Evolutionary conservation across 768 basidiomycete genomes (phyloP).

Genomic region (Lactarius sp.): DNA sequence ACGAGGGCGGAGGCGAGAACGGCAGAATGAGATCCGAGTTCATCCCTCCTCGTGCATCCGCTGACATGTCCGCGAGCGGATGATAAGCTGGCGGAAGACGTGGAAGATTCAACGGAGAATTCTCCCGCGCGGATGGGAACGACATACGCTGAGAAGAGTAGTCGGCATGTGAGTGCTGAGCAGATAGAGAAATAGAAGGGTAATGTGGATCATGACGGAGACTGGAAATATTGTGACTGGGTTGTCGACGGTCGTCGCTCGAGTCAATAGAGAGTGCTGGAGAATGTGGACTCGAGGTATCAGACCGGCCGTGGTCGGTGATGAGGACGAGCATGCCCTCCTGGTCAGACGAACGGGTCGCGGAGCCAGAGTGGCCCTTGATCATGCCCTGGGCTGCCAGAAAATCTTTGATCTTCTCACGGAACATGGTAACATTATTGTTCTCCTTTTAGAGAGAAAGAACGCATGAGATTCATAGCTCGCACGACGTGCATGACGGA

Average conservation of each 20-base stretch:
- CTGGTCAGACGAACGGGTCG: slow-evolving; percentile 51
- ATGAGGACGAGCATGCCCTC: slow-evolving; percentile 52
- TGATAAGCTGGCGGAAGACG: slow-evolving; percentile 25
- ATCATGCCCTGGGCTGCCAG: slow-evolving; percentile 84
- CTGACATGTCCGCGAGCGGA: slow-evolving; percentile 15
- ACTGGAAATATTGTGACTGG: slow-evolving; percentile 32
- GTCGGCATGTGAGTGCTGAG: slow-evolving; percentile 24
- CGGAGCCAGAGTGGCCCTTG: slow-evolving; percentile 77
- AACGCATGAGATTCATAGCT: slow-evolving; percentile 5
- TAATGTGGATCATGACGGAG: slow-evolving; percentile 32
- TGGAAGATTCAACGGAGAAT: slow-evolving; percentile 24
- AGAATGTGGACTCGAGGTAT: slow-evolving; percentile 37
- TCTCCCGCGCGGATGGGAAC: slow-evolving; percentile 24
- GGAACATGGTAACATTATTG: slow-evolving; percentile 58
- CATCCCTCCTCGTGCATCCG: slow-evolving; percentile 21
- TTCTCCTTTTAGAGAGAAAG: slow-evolving; percentile 46
- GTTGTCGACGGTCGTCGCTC: slow-evolving; percentile 36
- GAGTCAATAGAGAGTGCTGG: slow-evolving; percentile 46
- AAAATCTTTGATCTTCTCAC: slow-evolving; percentile 76
- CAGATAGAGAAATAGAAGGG: slow-evolving; percentile 22
- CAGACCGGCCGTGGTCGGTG: slow-evolving; percentile 37
- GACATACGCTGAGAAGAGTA: slow-evolving; percentile 24
- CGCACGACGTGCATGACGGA: slow-evolving; percentile 7
- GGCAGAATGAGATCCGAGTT: slow-evolving; percentile 24
- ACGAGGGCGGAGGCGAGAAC: slow-evolving; percentile 28